These are phyloP conservation scores for Silene coronaria DNA, from an alignment of 179 eudicot species.

Conservation along the genomic window DNA sequence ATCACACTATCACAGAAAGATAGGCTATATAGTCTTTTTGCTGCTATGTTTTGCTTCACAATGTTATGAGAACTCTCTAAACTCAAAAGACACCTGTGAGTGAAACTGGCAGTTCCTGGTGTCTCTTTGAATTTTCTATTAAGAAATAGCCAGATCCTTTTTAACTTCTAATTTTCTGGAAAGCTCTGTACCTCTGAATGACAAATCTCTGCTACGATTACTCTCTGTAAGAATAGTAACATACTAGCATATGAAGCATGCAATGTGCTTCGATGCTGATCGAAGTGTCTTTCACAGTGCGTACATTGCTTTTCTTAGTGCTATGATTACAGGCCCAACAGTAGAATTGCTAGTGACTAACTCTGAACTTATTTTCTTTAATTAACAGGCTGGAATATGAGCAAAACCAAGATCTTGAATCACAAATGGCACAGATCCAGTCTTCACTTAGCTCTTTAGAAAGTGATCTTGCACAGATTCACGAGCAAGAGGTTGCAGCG, in stretches of 20 bases:
- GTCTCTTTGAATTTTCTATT: background rate
- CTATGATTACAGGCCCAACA: slow-evolving; percentile 4
- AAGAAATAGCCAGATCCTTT: background rate
- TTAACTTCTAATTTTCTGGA: background rate
- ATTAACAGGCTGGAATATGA: slow-evolving; percentile 82
- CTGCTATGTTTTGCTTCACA: too few species aligned
- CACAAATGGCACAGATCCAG: slow-evolving; percentile 69
- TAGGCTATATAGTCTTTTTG: too few species aligned
- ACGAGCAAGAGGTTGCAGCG: slow-evolving; percentile 46
- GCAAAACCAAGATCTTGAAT: slow-evolving; percentile 76
- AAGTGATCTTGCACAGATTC: slow-evolving; percentile 42
- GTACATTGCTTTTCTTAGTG: background rate
- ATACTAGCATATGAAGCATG: slow-evolving; percentile 1
- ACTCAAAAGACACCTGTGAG: background rate
- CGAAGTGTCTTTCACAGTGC: background rate
- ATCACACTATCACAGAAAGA: too few species aligned
- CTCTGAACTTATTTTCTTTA: background rate
- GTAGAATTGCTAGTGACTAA: background rate
- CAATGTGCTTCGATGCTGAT: background rate
- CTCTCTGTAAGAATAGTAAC: slow-evolving; percentile 1
- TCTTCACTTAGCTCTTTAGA: slow-evolving; percentile 47
- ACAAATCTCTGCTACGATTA: background rate
- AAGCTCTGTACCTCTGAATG: background rate
- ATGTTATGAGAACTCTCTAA: too few species aligned
- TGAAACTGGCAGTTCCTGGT: background rate